Evolutionary conservation across 768 basidiomycete species (phyloP).

Genomic region (Wakefieldia striispora): DNA sequence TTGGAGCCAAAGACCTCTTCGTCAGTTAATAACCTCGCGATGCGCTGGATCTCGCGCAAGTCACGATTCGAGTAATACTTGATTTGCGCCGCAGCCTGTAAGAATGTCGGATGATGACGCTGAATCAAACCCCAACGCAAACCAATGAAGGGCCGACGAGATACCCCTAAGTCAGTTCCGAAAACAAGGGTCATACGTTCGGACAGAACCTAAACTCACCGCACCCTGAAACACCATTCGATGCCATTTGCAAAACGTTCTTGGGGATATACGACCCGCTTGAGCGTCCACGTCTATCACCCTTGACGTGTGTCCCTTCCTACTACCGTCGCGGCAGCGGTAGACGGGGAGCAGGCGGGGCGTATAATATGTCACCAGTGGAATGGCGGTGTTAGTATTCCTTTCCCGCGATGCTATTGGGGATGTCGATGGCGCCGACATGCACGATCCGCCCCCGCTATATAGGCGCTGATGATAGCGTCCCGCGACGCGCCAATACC

Average conservation of each 20-base stretch:
- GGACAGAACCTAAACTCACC: constrained; percentile 28
- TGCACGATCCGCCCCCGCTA: constrained; percentile 9
- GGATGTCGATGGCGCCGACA: neutral
- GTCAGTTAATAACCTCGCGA: constrained; percentile 39
- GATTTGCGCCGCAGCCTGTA: constrained; percentile 33
- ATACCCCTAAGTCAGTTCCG: neutral
- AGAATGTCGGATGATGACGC: constrained; percentile 37
- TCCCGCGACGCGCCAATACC: constrained; percentile 31
- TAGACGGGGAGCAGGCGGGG: constrained; percentile 41
- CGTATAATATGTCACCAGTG: constrained; percentile 33
- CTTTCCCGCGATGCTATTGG: constrained; percentile 4
- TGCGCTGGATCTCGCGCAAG: constrained; percentile 39
- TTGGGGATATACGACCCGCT: constrained; percentile 32
- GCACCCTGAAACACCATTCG: constrained; percentile 41
- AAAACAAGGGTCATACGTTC: neutral
- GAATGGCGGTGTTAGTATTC: neutral
- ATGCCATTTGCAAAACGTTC: constrained; percentile 46
- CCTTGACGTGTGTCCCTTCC: neutral
- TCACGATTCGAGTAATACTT: constrained; percentile 38
- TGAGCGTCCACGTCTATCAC: constrained; percentile 13
- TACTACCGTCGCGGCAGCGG: constrained; percentile 14
- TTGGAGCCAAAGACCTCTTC: constrained; percentile 32
- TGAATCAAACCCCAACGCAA: constrained; percentile 8
- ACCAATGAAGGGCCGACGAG: neutral
- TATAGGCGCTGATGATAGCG: constrained; percentile 29